Evolutionary conservation across 2,329 filamentous ascomycete species (phyloP).

Genomic region (Claviceps paspali): DNA sequence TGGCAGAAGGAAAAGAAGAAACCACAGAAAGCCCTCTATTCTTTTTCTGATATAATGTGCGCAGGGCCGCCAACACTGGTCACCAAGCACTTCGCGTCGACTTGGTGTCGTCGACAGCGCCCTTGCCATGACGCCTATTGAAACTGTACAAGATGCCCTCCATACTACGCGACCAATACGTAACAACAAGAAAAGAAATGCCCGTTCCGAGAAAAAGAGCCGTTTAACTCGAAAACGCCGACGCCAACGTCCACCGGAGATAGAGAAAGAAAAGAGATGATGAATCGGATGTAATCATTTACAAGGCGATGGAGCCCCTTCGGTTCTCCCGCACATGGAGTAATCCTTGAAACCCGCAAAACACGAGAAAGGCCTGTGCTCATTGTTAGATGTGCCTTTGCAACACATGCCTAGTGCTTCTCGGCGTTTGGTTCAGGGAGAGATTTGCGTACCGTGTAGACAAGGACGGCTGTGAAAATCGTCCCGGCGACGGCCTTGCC

Average conservation of each 20-base stretch:
- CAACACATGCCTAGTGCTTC: background rate
- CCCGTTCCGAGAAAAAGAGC: background rate
- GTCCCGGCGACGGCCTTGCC: slow-evolving; percentile 67
- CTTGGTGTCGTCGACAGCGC: too few species aligned
- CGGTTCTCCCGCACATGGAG: slow-evolving; percentile 72
- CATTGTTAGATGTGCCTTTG: background rate
- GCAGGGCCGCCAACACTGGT: too few species aligned
- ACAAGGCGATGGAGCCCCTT: slow-evolving; percentile 69
- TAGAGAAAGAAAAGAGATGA: background rate
- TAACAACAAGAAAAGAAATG: background rate
- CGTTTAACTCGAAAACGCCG: slow-evolving; percentile 4
- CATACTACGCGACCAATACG: too few species aligned
- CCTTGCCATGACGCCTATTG: too few species aligned
- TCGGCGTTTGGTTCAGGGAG: too few species aligned
- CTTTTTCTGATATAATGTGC: too few species aligned
- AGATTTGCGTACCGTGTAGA: slow-evolving; percentile 63
- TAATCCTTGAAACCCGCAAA: slow-evolving; percentile 79
- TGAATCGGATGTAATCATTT: too few species aligned
- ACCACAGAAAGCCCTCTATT: too few species aligned
- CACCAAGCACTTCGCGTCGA: too few species aligned
- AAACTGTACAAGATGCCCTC: too few species aligned
- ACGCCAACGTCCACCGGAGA: slow-evolving; percentile 2
- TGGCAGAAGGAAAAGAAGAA: too few species aligned
- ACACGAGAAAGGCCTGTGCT: slow-evolving; percentile 70
- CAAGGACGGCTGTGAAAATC: slow-evolving; percentile 73